phyloP scores from a whole-genome alignment of 176 grass and related monocot species.

The Microstegium vimineum region DNA sequence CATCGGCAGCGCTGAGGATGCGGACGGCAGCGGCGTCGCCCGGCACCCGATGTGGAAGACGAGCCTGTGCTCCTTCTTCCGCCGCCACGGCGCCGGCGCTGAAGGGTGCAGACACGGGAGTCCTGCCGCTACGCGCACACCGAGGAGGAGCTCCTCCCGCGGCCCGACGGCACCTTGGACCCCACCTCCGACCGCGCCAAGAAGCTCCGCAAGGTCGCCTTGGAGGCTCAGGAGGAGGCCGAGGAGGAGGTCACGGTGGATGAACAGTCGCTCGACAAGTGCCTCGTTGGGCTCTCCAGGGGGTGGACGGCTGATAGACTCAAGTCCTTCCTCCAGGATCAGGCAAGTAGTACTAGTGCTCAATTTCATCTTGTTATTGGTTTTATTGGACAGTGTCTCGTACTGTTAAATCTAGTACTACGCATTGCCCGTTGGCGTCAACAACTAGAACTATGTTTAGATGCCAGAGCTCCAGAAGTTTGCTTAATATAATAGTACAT shows the following conservation, averaged over 20 bases:
- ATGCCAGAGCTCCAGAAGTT: neutral
- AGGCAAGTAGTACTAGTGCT: conserved; percentile 34
- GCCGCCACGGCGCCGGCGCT: conserved; percentile 30
- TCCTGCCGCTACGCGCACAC: conserved; percentile 82
- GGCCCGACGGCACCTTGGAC: conserved; percentile 82
- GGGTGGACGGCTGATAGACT: conserved; percentile 59
- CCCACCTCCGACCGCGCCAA: conserved; percentile 73
- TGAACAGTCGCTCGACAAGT: conserved; percentile 58
- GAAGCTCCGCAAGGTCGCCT: conserved; percentile 37
- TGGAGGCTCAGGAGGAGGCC: conserved; percentile 1
- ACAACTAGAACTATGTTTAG: neutral
- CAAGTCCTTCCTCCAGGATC: conserved; percentile 64
- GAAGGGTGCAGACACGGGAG: conserved; percentile 75
- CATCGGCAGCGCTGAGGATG: neutral
- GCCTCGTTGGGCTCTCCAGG: conserved; percentile 70
- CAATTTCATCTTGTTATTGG: neutral
- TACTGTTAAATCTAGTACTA: neutral
- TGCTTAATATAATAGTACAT: neutral
- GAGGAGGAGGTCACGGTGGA: conserved; percentile 53
- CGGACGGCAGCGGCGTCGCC: neutral
- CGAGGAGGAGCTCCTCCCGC: conserved; percentile 77
- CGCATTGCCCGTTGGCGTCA: neutral
- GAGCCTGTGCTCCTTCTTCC: conserved; percentile 85
- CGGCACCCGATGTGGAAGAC: conserved; percentile 74
- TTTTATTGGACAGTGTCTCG: neutral